Base-by-base conservation (phyloP, 179 eudicot genomes). In the Silene noctiflora region DNA sequence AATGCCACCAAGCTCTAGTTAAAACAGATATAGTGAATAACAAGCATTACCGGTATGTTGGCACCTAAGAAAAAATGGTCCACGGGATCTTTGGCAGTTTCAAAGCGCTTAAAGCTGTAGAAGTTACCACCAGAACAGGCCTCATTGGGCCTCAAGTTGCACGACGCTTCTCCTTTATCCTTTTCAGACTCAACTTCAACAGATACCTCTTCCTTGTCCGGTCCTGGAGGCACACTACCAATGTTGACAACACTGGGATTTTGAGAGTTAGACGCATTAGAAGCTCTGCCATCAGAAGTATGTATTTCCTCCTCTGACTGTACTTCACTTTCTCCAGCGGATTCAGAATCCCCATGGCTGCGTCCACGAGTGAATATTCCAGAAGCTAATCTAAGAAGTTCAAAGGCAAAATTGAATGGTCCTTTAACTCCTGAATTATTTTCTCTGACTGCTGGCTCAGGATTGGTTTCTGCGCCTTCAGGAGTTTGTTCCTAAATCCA, bases 31-130 rank as follows among this genome's bases (percentile, higher is more conserved):
- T 0, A 51, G 16, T 55, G 67, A 72, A 73, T 16, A 44, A 25
- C 42, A 75, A 20, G 58, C 39, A 69, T 80, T 78, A 93, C 99
- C 86, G 82, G 88, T 69, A 75, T 76, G 78, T 75, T 86, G 76
- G 88, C 71, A 81, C 86, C 88, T 67, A 88, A 82, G 80, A 79
- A 95, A 83, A 89, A 81, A 85, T 95, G 96, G 80, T 93, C 99
- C 46, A 66, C 72, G n/a, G 98, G 99, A 79, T 93, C 96, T 83
- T 89, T 87, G 33, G 88, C 91, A 35, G 89, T 89, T 83, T 95
- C 99, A 86, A 95, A 95, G 69, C 97, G 88, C 83, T 86, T 95
- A 78, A 95, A 93, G 79, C 83, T 75, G 78, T 82, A 84, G 71
- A 55, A 27, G 64, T 19, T 73, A 56, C 70, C 89, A 61, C 76